Percentiles rank a stretch among this genome's conserved stretches.
phyloP scores from a whole-genome alignment of 805 yeast species.

The Nakazawaea peltata region DNA sequence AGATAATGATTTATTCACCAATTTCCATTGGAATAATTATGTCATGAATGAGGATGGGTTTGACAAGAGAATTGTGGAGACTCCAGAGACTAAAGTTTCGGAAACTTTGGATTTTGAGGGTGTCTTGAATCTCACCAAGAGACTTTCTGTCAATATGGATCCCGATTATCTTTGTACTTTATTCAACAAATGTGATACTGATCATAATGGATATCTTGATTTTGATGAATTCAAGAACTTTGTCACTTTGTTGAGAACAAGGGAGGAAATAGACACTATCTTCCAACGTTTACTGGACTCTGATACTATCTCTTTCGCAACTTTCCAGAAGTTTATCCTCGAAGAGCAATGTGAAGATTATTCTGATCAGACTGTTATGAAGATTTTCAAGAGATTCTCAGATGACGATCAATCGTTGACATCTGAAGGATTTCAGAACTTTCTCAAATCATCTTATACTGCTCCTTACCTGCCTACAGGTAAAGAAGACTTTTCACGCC shows the following conservation, averaged over 20 bases:
- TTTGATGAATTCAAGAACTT: constrained; percentile 72
- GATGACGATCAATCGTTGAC: constrained; percentile 13
- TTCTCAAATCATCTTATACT: constrained; percentile 23
- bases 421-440: constrained; percentile 21
- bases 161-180: constrained; percentile 35
- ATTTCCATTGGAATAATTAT: constrained; percentile 54
- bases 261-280: constrained; percentile 52
- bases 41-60: constrained; percentile 24
- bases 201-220: constrained; percentile 41
- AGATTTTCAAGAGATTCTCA: constrained; percentile 31
- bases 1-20: constrained; percentile 32
- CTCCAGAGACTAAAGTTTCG: constrained; percentile 17
- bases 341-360: constrained; percentile 39
- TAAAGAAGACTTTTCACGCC: constrained; percentile 42
- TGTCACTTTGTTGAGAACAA: constrained; percentile 55
- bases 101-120: constrained; percentile 53
- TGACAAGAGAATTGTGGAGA: constrained; percentile 20
- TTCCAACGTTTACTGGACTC: constrained; percentile 30
- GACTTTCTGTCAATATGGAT: constrained; percentile 69
- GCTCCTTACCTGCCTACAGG: constrained; percentile 14
- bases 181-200: constrained; percentile 48
- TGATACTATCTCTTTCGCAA: constrained; percentile 18
- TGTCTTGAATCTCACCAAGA: constrained; percentile 53
- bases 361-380: constrained; percentile 20
- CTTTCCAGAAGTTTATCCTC: constrained; percentile 36